phyloP scores from a whole-genome alignment of 1,284 basidiomycete species.

The Neolentinus lepideus region DNA sequence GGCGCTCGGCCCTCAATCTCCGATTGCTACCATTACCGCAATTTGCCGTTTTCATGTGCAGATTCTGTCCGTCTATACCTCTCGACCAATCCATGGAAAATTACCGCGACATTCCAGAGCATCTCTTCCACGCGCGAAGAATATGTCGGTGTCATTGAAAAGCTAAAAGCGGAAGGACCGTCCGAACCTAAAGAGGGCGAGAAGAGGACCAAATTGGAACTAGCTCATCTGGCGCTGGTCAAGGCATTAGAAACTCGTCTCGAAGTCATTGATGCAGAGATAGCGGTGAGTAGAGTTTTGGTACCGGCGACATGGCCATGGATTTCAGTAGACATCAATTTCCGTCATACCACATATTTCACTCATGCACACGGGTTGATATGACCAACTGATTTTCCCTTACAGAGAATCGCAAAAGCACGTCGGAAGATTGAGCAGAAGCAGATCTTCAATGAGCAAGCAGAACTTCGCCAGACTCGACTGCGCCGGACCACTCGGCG shows the following conservation, averaged over 20 bases:
- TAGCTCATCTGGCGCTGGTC: conserved; percentile 53
- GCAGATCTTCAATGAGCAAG: conserved; percentile 56
- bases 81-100: conserved; percentile 83
- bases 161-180: conserved; percentile 47
- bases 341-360: neutral
- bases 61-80: conserved; percentile 74
- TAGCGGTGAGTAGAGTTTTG: conserved; percentile 45
- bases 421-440: conserved; percentile 64
- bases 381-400: conserved; percentile 8
- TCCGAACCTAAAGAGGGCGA: conserved; percentile 36
- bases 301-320: neutral
- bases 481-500: conserved; percentile 62
- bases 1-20: conserved; percentile 31
- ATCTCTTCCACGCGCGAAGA: conserved; percentile 64
- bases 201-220: conserved; percentile 47
- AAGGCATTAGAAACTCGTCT: conserved; percentile 52
- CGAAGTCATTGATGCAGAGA: conserved; percentile 57
- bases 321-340: neutral
- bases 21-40: conserved; percentile 23
- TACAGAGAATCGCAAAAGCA: conserved; percentile 45
- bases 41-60: conserved; percentile 26
- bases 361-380: conserved; percentile 2
- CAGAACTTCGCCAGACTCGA: conserved; percentile 69
- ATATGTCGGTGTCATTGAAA: conserved; percentile 54
- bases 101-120: conserved; percentile 62